Percentiles rank a stretch among this genome's conserved stretches.
These are phyloP conservation scores for Ettlia oleoabundans DNA, from an alignment of 139 green algal genomes.

Conservation along the genomic window DNA sequence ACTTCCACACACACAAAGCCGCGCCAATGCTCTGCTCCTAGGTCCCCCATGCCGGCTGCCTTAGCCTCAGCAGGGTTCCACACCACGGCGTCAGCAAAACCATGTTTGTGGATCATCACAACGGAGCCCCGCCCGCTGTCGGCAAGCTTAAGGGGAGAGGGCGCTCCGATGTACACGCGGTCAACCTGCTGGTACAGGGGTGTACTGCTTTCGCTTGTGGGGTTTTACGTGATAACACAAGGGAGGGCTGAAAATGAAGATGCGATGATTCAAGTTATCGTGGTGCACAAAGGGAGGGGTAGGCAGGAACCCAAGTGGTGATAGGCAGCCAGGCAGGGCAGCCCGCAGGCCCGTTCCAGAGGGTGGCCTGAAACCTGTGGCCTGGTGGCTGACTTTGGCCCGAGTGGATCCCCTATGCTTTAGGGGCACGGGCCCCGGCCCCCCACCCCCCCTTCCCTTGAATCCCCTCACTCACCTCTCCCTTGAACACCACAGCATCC, in stretches of 20 bases:
- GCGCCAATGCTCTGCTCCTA: constrained; percentile 40
- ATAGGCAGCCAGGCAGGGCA: too few species aligned
- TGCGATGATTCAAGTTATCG: too few species aligned
- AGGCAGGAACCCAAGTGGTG: too few species aligned
- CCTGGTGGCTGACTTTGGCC: too few species aligned
- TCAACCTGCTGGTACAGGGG: constrained; percentile 55
- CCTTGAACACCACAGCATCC: constrained; percentile 44
- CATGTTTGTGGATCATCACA: constrained; percentile 33
- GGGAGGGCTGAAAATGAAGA: too few species aligned
- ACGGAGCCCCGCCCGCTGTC: constrained; percentile 1
- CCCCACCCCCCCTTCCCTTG: too few species aligned
- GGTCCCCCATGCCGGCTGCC: constrained; percentile 30
- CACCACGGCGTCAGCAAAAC: constrained; percentile 39
- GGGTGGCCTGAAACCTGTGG: too few species aligned
- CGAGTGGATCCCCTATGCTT: too few species aligned
- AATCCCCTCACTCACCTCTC: constrained; percentile 44
- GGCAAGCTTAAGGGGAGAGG: constrained; percentile 57
- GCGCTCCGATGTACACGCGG: constrained; percentile 73
- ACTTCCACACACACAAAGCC: constrained; percentile 42
- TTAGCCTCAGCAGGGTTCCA: constrained; percentile 39
- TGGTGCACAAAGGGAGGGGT: too few species aligned
- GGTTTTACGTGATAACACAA: too few species aligned
- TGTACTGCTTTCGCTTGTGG: neutral
- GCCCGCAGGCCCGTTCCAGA: too few species aligned
- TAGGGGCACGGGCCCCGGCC: neutral